Evolutionary conservation across 2,329 filamentous ascomycete genomes (phyloP), one percentile per base, ranked within the genome.

Genomic region (Sporothrix globosa): DNA sequence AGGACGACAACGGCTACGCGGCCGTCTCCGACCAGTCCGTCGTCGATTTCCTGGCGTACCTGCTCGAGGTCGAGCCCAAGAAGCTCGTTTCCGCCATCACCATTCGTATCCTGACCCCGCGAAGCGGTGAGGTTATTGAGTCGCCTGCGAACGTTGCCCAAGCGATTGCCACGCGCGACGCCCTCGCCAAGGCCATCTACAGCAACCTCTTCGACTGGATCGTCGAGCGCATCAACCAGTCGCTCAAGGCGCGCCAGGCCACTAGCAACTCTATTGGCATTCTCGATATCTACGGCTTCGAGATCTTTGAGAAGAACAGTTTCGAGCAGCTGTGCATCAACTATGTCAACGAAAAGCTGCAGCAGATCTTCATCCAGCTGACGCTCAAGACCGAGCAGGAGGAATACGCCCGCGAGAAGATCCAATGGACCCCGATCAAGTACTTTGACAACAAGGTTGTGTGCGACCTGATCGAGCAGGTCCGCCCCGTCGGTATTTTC

Each of bases 361-460:
- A 99, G 81, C 96, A 99, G 78, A 98, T 99, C 77, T 99, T 99
- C 79, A 99, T 99, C 75, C 96, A 99, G 80, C 84, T 99, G 76
- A 99, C 96, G 0, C 82, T 99, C 73, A 97, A 97, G 83, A 91
- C 96, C 0, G 96, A 99, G 80, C 96, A 99, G 82, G 96, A 99
- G 76, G 96, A 99, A 80, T 99, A 99, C 77, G 93, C 91, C 19
- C 86, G 92, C 65, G 96, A 99, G 80, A 90, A 98, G 83, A 99
- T 99, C 78, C 90, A 97, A 78, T 99, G 96, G 96, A 97, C 94
- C 0, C 96, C 96, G 2, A 99, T 99, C 85, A 96, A 96, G 77
- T 99, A 98, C 82, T 99, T 98, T 76, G 96, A 99, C 82, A 99
- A 99, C 86, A 98, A 98, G 84, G 91, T 99, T 63, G 96, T 99